Evolutionary conservation across 257 asterid genomes (phyloP), one percentile per base, ranked within the genome.

Genomic region (Fraxinus cuspidata): DNA sequence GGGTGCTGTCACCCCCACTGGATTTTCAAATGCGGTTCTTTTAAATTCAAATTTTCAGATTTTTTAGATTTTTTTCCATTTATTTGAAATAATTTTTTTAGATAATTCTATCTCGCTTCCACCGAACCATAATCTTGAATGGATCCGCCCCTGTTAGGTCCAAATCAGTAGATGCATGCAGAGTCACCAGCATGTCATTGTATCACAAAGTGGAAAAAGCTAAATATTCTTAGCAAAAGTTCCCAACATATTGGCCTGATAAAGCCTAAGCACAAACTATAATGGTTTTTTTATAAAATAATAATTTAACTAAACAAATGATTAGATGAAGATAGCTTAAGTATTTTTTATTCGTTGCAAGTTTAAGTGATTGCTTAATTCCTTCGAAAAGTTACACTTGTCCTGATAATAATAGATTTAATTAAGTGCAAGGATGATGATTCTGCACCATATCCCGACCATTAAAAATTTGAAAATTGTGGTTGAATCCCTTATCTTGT

Each of bases 141-240:
- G 29, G 29, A 2, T 28, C 29, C 1, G 1, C 1, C 29, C 0
- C 29, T 28, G 79, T 75, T 70, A 78, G 79, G 80, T 72, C 66
- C 75, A 73, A 68, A 65, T 84, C 83, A 76, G 80, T 80, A 63
- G 87, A 77, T 71, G 77, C 72, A 81, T 82, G 84, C 83, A 85
- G 79, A 80, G 84, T 77, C 85, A 83, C 83, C 74, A 37, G 32
- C 56, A 58, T 82, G 79, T 77, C 81, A 23, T 76, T 77, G 77
- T 78, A 80, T 74, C 76, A 78, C 35, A 73, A 79, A 76, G 79
- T 76, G 74, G 71, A 73, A 32, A 76, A 35, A 37, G n/a, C 74
- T 72, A 66, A 23, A 42, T 74, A 69, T 79, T 84, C 77, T 73
- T 27, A 40, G 35, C 73, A 72, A 74, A 81, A 82, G 82, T 47